phyloP scores from a whole-genome alignment of 1,139 yeast genomes.

The Geotrichum klebahnii region DNA sequence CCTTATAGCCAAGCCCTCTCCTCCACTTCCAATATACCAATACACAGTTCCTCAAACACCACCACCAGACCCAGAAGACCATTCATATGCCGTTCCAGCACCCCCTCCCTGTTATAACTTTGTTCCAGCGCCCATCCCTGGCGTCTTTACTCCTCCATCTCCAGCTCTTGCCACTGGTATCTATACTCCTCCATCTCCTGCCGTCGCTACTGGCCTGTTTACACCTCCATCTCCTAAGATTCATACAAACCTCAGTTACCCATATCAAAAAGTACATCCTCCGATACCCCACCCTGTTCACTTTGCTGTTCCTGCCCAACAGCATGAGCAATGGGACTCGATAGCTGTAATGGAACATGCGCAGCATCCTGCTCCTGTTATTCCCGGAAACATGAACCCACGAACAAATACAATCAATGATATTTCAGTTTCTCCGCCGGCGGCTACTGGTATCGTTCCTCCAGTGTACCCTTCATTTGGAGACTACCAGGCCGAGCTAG shows the following conservation, averaged over 20 bases:
- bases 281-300: too few species aligned
- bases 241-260: not conserved
- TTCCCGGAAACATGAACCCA: not conserved
- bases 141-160: not conserved
- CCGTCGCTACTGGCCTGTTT: too few species aligned
- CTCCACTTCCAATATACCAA: not conserved
- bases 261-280: not conserved
- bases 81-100: not conserved
- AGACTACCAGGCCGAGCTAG: conserved; percentile 3
- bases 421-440: not conserved
- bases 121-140: not conserved
- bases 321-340: too few species aligned
- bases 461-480: not conserved
- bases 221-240: not conserved
- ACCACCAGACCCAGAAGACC: not conserved
- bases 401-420: not conserved
- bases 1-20: not conserved
- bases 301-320: too few species aligned
- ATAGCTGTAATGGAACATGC: too few species aligned
- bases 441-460: not conserved
- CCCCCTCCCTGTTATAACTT: not conserved
- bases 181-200: not conserved
- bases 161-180: not conserved
- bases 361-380: too few species aligned
- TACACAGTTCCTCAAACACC: conserved; percentile 1